Evolutionary conservation across 371 early-diverging fungal genomes (phyloP).

Genomic region (Massospora cicadina): DNA sequence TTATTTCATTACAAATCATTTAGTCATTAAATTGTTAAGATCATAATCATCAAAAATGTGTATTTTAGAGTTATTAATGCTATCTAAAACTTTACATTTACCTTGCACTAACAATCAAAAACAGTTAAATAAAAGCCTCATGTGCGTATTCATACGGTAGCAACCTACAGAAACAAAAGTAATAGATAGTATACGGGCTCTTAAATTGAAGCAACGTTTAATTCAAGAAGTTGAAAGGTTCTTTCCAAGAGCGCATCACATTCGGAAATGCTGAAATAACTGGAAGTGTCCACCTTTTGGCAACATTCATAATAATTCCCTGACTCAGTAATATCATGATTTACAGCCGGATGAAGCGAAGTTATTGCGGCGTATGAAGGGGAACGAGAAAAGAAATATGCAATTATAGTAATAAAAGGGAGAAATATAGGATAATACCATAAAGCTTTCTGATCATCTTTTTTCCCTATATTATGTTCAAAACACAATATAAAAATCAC

Average conservation of each 20-base stretch:
- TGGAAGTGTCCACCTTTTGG: not conserved
- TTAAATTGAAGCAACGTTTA: not conserved
- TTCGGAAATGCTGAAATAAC: not conserved
- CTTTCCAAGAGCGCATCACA: not conserved
- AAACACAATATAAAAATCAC: not conserved
- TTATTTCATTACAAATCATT: too few species aligned
- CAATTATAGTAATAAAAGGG: not conserved
- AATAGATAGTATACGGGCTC: not conserved
- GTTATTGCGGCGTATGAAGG: not conserved
- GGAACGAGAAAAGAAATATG: not conserved
- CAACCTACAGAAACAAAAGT: too few species aligned
- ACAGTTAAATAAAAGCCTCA: too few species aligned
- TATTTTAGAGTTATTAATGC: too few species aligned
- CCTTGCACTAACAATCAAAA: too few species aligned
- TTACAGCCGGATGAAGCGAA: not conserved
- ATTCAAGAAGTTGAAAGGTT: not conserved
- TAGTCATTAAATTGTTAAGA: too few species aligned
- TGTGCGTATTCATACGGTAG: too few species aligned
- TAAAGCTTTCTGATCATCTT: not conserved
- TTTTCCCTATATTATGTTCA: not conserved
- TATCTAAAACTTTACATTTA: too few species aligned
- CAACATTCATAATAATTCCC: slow-evolving; percentile 1
- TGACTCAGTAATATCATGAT: not conserved
- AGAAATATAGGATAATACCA: not conserved
- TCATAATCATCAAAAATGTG: too few species aligned